Base-by-base conservation (phyloP, 2,329 filamentous ascomycete genomes). In the Colletotrichum sp. region DNA sequence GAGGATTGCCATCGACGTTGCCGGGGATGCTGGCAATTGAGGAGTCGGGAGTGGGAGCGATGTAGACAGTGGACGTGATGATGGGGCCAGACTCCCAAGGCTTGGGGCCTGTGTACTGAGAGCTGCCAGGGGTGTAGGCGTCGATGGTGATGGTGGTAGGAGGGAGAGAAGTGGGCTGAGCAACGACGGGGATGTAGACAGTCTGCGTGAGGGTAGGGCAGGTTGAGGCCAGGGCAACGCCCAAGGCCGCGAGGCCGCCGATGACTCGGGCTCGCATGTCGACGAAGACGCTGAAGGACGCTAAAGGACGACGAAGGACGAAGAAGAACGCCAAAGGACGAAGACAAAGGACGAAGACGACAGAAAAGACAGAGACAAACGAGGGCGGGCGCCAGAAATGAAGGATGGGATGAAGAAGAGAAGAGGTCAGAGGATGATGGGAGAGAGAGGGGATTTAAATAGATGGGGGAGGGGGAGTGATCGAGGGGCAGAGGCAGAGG, bases 121-220 rank as follows among this genome's bases (percentile, higher is more conserved):
- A 78, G 24, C 75, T 63, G 18, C 73, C 79, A 21, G 73, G 63
- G 28, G 63, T 69, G 71, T 76, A 78, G 38, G 66, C 73, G 66
- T 77, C 69, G 10, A 76, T 56, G n/a, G 69, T 78, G 56, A 73
- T 67, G 12, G 79, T 71, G 66, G 78, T 67, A 24, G 78, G 69
- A 28, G 65, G 55, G 7, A 78, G 66, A 62, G 78, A 64, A n/a
- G 78, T 59, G 43, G 73, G 75, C 66, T 79, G 69, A 13, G 64
- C 24, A 65, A 78, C 83, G 65, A 89, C 82, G 38, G 89, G 89
- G 77, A 90, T 81, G 78, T 89, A 87, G 75, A 90, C 84, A 52
- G 88, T 90, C 43, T 83, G 85, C 43, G 85, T 85, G 9, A 80
- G 80, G 73, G 83, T 79, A 55, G 83, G 74, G 75, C 56, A 32